A percentile compares a stretch with the other conserved stretches of the same genome.
These are phyloP conservation scores for Nicotiana tabacum DNA, from an alignment of 257 asterid species.

Conservation along the genomic window DNA sequence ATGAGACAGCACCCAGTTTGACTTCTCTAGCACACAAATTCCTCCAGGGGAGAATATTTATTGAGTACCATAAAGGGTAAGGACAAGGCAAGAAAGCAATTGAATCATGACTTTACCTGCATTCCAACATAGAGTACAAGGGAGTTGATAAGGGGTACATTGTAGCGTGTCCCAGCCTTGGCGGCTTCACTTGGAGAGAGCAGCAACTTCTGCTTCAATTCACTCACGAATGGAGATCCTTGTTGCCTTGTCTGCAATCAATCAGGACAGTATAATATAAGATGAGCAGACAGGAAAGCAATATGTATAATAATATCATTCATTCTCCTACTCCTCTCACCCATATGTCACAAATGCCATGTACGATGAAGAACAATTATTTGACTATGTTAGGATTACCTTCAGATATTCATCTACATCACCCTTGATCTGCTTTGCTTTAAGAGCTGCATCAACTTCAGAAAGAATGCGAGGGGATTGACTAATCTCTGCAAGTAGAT, in stretches of 20 bases:
- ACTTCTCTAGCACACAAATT: neutral
- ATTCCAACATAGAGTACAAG: slow-evolving; percentile 88
- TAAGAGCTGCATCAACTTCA: slow-evolving; percentile 92
- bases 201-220: slow-evolving; percentile 79
- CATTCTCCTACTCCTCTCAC: neutral
- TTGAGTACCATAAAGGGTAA: neutral
- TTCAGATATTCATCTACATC: slow-evolving; percentile 87
- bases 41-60: neutral
- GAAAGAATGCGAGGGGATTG: slow-evolving; percentile 88
- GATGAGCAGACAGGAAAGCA: neutral
- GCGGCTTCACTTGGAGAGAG: slow-evolving; percentile 70
- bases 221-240: slow-evolving; percentile 72
- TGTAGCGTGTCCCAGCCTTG: slow-evolving; percentile 85
- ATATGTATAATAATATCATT: neutral
- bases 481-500: slow-evolving; percentile 79
- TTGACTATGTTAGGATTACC: slow-evolving; percentile 36
- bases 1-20: neutral
- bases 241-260: slow-evolving; percentile 68
- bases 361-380: neutral
- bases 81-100: neutral
- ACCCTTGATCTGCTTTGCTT: slow-evolving; percentile 70
- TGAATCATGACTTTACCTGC: slow-evolving; percentile 46
- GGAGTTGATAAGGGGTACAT: slow-evolving; percentile 86
- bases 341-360: neutral
- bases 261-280: neutral